Percentiles rank a stretch among this genome's conserved stretches.
Conservation (phyloP, 2,329 filamentous ascomycete species). For the Calonectria hongkongensis region DNA sequence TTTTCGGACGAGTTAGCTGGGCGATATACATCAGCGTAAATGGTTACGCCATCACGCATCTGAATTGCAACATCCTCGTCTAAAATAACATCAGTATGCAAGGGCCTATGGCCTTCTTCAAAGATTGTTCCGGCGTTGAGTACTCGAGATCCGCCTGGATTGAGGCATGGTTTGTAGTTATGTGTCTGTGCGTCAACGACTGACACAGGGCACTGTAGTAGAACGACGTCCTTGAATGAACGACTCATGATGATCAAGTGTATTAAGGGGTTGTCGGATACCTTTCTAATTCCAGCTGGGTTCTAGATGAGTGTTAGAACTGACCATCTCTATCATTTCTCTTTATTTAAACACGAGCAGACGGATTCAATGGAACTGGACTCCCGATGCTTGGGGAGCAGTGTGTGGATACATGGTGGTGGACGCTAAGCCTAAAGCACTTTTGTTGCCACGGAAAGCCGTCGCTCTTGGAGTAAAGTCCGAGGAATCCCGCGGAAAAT, state of each 20-base stretch:
- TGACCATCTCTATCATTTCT: too few relatives aligned
- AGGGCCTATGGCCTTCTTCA: not conserved
- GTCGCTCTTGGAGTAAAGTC: not conserved
- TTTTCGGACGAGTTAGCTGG: not conserved
- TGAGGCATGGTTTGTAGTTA: constrained; percentile 2
- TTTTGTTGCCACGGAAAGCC: constrained; percentile 8
- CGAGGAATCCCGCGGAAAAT: constrained; percentile 20
- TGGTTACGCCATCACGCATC: not conserved
- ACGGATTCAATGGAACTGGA: not conserved
- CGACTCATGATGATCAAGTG: not conserved
- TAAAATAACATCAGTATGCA: not conserved
- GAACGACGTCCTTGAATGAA: not conserved
- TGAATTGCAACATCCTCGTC: constrained; percentile 6
- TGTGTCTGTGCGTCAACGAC: not conserved
- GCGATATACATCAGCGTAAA: constrained; percentile 10
- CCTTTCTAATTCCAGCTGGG: not conserved
- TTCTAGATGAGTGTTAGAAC: too few relatives aligned
- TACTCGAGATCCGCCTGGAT: not conserved
- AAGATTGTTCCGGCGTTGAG: not conserved
- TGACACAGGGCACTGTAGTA: not conserved
- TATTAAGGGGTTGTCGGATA: too few relatives aligned
- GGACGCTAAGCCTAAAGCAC: not conserved
- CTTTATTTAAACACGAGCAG: not conserved
- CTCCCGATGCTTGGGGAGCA: not conserved
- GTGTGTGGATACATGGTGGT: not conserved